Conservation (phyloP, 768 basidiomycete species). For the Agrocybe pediades region DNA sequence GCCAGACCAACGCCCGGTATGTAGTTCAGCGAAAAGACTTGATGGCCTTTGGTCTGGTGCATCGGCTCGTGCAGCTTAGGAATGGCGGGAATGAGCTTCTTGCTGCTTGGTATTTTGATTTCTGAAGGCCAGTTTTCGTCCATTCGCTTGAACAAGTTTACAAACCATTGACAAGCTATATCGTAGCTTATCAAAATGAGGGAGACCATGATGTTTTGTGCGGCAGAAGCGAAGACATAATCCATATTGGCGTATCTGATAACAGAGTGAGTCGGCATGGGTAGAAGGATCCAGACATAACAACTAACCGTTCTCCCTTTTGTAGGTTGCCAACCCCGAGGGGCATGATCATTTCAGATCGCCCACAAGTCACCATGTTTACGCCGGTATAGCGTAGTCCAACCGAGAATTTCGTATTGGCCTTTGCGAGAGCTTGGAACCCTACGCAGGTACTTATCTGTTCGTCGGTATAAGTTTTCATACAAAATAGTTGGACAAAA, state of each 20-base stretch:
- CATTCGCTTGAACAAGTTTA: constrained; percentile 21
- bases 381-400: constrained; percentile 14
- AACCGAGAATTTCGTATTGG: constrained; percentile 4
- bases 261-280: not conserved
- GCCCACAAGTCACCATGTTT: not conserved
- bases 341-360: constrained; percentile 8
- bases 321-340: constrained; percentile 26
- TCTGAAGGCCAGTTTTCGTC: not conserved
- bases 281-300: not conserved
- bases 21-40: constrained; percentile 29
- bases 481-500: not conserved
- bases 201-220: not conserved
- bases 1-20: constrained; percentile 23
- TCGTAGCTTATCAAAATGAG: constrained; percentile 26
- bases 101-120: not conserved
- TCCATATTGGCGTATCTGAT: constrained; percentile 18
- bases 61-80: constrained; percentile 33
- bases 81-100: constrained; percentile 17
- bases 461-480: not conserved
- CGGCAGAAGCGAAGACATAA: constrained; percentile 5
- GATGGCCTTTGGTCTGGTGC: constrained; percentile 26
- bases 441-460: constrained; percentile 17
- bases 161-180: constrained; percentile 30
- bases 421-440: constrained; percentile 9
- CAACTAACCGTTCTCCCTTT: constrained; percentile 30